phyloP scores from a whole-genome alignment of 2,329 filamentous ascomycete genomes.

The Sarocladium brachiariae region DNA sequence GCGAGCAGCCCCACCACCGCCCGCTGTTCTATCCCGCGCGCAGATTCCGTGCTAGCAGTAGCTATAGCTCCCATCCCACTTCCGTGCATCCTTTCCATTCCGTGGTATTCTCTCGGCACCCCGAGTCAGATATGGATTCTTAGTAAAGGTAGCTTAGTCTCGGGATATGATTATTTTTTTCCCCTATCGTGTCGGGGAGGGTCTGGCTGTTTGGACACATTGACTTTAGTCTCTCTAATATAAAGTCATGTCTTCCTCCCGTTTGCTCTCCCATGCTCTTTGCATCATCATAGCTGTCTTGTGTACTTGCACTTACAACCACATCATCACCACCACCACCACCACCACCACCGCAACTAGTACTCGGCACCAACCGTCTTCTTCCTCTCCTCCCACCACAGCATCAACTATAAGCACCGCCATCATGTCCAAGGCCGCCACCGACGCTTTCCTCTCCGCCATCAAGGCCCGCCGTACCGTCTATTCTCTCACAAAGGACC shows the following conservation, averaged over 20 bases:
- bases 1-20: neutral
- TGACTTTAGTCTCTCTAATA: too few species aligned
- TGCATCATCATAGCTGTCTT: slow-evolving; percentile 2
- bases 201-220: too few species aligned
- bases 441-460: slow-evolving; percentile 53
- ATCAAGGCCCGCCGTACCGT: slow-evolving; percentile 61
- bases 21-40: too few species aligned
- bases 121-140: neutral
- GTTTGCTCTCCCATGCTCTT: neutral
- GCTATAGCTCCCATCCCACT: neutral
- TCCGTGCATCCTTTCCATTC: neutral
- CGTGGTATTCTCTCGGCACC: neutral
- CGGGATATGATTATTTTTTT: neutral
- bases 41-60: too few species aligned
- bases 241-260: neutral
- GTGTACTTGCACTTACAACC: neutral
- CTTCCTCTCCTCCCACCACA: slow-evolving; percentile 9
- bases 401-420: slow-evolving; percentile 19
- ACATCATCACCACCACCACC: slow-evolving; percentile 7
- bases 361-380: too few species aligned
- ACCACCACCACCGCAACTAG: slow-evolving; percentile 8
- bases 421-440: slow-evolving; percentile 36
- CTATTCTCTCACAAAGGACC: slow-evolving; percentile 61
- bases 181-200: neutral
- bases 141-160: neutral